A percentile compares a stretch with the other conserved stretches of the same genome.
Evolutionary conservation across 192 early-diverging fungal species (phyloP).

Genomic region (Entophlyctis luteolus): DNA sequence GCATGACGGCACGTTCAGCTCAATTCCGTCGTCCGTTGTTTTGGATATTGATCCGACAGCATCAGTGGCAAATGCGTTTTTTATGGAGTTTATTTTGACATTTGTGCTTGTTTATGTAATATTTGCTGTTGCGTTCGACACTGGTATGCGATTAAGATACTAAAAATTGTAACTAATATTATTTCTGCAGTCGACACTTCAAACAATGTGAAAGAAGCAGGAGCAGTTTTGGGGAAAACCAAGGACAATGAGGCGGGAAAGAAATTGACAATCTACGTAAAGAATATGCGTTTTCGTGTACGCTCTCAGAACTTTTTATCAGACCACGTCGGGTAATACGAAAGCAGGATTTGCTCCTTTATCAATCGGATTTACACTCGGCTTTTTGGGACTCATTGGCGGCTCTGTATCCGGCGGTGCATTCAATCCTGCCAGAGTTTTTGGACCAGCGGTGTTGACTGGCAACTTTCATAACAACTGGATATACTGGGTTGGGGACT

Average conservation of each 20-base stretch:
- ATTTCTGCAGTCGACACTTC: slow-evolving; percentile 46
- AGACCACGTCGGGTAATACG: slow-evolving; percentile 60
- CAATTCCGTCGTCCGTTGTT: slow-evolving; percentile 40
- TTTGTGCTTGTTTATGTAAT: slow-evolving; percentile 64
- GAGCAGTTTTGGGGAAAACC: not conserved
- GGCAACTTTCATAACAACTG: slow-evolving; percentile 56
- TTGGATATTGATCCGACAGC: slow-evolving; percentile 39
- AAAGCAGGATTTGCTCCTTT: slow-evolving; percentile 64
- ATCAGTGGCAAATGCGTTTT: slow-evolving; percentile 48
- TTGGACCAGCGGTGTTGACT: slow-evolving; percentile 53
- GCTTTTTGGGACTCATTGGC: slow-evolving; percentile 49
- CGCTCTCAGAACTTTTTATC: not conserved
- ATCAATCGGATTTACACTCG: slow-evolving; percentile 59
- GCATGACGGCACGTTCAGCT: slow-evolving; percentile 23
- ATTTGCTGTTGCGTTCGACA: slow-evolving; percentile 64
- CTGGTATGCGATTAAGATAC: slow-evolving; percentile 28
- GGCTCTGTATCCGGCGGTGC: slow-evolving; percentile 56
- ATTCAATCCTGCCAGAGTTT: slow-evolving; percentile 61
- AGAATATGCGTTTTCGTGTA: slow-evolving; percentile 1
- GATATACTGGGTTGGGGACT: slow-evolving; percentile 58
- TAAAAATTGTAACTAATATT: not conserved
- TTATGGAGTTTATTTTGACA: slow-evolving; percentile 56
- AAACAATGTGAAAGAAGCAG: slow-evolving; percentile 45
- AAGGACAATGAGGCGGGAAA: slow-evolving; percentile 41
- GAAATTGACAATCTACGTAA: slow-evolving; percentile 60